These are phyloP conservation scores for Stemphylium lycopersici DNA, from an alignment of 2,329 filamentous ascomycete species.

Conservation along the genomic window DNA sequence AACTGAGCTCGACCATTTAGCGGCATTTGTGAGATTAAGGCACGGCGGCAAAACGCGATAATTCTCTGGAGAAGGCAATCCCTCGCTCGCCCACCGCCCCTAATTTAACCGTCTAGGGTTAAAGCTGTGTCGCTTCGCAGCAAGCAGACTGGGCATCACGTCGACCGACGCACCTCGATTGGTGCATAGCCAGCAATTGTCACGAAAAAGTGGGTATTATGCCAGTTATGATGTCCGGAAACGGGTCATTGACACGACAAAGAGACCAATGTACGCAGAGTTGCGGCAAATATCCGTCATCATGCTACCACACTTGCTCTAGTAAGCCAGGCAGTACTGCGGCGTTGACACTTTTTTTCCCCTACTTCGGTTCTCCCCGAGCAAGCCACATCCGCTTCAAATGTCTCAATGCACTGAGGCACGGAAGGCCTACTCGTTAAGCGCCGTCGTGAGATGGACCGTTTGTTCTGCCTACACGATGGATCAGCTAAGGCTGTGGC, in stretches of 20 bases:
- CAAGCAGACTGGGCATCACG: conserved; percentile 9
- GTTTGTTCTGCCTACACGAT: conserved; percentile 27
- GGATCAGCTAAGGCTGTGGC: conserved; percentile 40
- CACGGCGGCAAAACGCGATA: conserved; percentile 35
- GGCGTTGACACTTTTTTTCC: conserved; percentile 24
- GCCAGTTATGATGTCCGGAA: conserved; percentile 15
- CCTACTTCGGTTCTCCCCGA: conserved; percentile 30
- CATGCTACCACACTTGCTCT: conserved; percentile 17
- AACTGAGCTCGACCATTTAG: conserved; percentile 28
- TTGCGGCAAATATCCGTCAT: conserved; percentile 19
- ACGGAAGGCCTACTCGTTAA: conserved; percentile 38
- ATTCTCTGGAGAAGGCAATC: conserved; percentile 23
- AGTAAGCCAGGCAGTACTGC: conserved; percentile 32
- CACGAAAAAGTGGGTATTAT: conserved; percentile 14
- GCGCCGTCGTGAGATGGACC: conserved; percentile 36
- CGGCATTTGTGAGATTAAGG: conserved; percentile 23
- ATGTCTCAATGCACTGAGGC: conserved; percentile 38
- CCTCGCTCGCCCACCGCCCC: conserved; percentile 11
- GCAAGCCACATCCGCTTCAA: conserved; percentile 40
- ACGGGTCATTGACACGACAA: conserved; percentile 12
- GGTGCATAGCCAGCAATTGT: conserved; percentile 13
- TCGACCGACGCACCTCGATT: conserved; percentile 15
- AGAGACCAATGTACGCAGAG: conserved; percentile 20
- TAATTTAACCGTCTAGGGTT: conserved; percentile 30
- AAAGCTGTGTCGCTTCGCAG: conserved; percentile 15